phyloP scores from a whole-genome alignment of 306 rosid genomes.

The Aeschynomene evenia region DNA sequence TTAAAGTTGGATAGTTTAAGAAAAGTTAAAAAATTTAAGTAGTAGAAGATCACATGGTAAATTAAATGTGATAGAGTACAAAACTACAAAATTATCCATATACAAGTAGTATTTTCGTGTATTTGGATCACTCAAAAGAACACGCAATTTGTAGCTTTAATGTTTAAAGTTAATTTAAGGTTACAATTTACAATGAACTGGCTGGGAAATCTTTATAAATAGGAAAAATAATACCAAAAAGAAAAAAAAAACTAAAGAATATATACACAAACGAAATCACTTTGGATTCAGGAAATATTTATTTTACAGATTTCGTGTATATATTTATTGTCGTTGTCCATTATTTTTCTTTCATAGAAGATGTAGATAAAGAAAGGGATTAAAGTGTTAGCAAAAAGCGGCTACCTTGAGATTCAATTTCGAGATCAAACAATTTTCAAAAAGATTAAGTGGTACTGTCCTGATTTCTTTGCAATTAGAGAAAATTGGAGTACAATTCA shows the following conservation, averaged over 20 bases:
- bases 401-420: not conserved
- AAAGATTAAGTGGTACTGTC: not conserved
- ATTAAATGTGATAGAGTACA: no score
- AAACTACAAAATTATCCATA: no score
- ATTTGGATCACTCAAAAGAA: not conserved
- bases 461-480: no score
- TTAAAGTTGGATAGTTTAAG: no score
- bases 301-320: not conserved
- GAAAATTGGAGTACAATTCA: no score
- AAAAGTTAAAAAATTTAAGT: no score
- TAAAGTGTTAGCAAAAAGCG: not conserved
- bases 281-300: not conserved
- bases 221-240: not conserved
- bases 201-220: not conserved
- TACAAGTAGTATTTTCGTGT: no score
- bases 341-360: not conserved
- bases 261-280: no score
- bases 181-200: not conserved
- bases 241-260: no score
- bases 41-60: no score
- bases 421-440: not conserved
- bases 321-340: not conserved
- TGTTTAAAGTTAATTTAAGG: not conserved
- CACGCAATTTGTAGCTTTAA: not conserved
- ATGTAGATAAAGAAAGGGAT: not conserved